Percentiles rank a stretch among this genome's conserved stretches.
phyloP scores from a whole-genome alignment of 495 filamentous ascomycete genomes.

The Oleoguttula mirabilis region DNA sequence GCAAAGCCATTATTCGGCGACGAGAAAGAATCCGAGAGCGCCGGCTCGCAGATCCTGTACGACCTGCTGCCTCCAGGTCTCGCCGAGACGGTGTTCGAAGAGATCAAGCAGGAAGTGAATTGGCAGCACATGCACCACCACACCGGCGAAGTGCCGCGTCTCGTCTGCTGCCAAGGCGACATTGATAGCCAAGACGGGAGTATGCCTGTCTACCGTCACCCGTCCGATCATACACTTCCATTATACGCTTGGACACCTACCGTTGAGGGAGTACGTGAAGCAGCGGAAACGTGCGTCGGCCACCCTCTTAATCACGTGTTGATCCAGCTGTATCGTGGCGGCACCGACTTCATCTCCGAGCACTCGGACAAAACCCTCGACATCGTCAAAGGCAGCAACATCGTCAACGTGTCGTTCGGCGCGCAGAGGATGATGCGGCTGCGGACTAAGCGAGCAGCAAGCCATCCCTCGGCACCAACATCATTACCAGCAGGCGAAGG shows the following conservation, averaged over 20 bases:
- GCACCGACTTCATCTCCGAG: constrained; percentile 90
- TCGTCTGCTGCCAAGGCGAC: constrained; percentile 83
- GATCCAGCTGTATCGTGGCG: constrained; percentile 83
- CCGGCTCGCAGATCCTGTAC: constrained; percentile 66
- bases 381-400: constrained; percentile 64
- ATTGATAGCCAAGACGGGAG: constrained; percentile 53
- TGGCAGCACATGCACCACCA: constrained; percentile 93
- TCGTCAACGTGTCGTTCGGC: constrained; percentile 87
- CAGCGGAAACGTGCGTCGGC: constrained; percentile 55
- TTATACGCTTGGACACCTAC: constrained; percentile 60
- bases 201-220: constrained; percentile 87
- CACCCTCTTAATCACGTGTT: constrained; percentile 87
- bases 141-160: constrained; percentile 79
- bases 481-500: background rate
- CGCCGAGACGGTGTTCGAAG: constrained; percentile 51
- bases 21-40: constrained; percentile 27
- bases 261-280: constrained; percentile 53
- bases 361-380: constrained; percentile 96
- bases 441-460: constrained; percentile 57
- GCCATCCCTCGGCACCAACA: background rate
- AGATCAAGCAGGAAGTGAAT: constrained; percentile 58
- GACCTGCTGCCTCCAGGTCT: constrained; percentile 42
- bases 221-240: constrained; percentile 77
- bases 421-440: constrained; percentile 86
- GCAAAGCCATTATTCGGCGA: constrained; percentile 17